These are phyloP conservation scores for Bisporella sp. DNA, from an alignment of 2,329 filamentous ascomycete genomes.

Conservation along the genomic window DNA sequence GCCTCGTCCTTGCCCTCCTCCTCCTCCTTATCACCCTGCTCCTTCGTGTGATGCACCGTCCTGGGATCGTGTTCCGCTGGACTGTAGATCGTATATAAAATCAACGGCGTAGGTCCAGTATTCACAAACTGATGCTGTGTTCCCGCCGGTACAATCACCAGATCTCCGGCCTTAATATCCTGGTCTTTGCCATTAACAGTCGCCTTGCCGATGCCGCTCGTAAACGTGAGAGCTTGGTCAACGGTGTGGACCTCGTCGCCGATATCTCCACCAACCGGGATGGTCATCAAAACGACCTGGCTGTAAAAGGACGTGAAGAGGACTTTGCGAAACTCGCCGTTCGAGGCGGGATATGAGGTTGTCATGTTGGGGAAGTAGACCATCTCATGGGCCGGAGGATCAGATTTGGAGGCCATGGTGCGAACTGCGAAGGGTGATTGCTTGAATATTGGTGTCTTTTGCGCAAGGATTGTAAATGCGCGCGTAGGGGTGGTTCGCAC, in stretches of 20 bases:
- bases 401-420: conserved; percentile 18
- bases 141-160: conserved; percentile 55
- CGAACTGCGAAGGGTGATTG: conserved; percentile 1
- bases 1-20: conserved; percentile 54
- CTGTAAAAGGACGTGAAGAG: conserved; percentile 56
- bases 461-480: not conserved
- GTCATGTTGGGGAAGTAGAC: conserved; percentile 53
- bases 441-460: not conserved
- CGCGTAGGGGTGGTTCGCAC: not conserved
- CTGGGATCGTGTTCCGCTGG: conserved; percentile 54
- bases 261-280: conserved; percentile 57
- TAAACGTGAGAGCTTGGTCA: conserved; percentile 60
- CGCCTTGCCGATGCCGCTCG: conserved; percentile 48
- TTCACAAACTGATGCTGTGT: conserved; percentile 62
- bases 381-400: conserved; percentile 46
- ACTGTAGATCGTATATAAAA: conserved; percentile 56
- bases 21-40: conserved; percentile 54
- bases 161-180: conserved; percentile 27
- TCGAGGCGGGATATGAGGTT: conserved; percentile 43
- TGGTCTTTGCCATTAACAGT: conserved; percentile 53
- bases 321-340: conserved; percentile 53
- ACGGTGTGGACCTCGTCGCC: conserved; percentile 62
- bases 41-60: conserved; percentile 56
- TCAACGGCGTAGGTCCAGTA: conserved; percentile 48
- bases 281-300: conserved; percentile 58